Evolutionary conservation across 176 grass and related monocot genomes (phyloP), one percentile per base, ranked within the genome.

Genomic region (Carex parvula): DNA sequence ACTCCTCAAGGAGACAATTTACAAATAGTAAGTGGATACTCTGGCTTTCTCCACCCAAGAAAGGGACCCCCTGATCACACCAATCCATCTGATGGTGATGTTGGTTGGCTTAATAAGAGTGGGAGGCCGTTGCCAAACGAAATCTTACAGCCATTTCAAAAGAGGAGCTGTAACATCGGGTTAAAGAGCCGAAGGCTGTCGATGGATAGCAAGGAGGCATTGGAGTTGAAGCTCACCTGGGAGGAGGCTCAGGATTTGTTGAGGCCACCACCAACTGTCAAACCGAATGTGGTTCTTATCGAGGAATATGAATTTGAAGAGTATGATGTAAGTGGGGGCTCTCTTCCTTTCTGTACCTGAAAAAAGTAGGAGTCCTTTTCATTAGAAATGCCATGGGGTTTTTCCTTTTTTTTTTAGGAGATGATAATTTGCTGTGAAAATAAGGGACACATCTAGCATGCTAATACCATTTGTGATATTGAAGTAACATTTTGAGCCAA

Each of bases 281-380:
- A 90, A 88, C 93, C 96, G 32, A 99, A 81, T 56, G 69, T 99
- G 68, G 93, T 99, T 73, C 92, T 80, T 76, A 99, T 99, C 70
- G 96, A 99, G 70, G 93, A 99, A 69, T 94, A 95, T 39, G 96
- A 95, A 68, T 87, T 99, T 91, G 96, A 99, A 95, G 96, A 99
- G 83, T 99, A 99, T 87, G 96, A 99, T 87, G 96, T 99, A 95
- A 92, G 96, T 67, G 73, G 71, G 48, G 16, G 84, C 26, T 81
- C 37, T 53, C 11, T 75, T 48, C 26, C 69, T 14, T 56, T 29
- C 21, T 50, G 15, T 53, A 24, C 46, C 48, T 75, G 12, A 75
- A 14, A 75, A 75, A 67, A 16, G 2, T 35, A 26, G 46, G 9
- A 7, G 1, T 26, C 5, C 4, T 86, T 88, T 68, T 66, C 44